Conservation (phyloP, 208 protist species). For the Leishmania martiniquensis region DNA sequence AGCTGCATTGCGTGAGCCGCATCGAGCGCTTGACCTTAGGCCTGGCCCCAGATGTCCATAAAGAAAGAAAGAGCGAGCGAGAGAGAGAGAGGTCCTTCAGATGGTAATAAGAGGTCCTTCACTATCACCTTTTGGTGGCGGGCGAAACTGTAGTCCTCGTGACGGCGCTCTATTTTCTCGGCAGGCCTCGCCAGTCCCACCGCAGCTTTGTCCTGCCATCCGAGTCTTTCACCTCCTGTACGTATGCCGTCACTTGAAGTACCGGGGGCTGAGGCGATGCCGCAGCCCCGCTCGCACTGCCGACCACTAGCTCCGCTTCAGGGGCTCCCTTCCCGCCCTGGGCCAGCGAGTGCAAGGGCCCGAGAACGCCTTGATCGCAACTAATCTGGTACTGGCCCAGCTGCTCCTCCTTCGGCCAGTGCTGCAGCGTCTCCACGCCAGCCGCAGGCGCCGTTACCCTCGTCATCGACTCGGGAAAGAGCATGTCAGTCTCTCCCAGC, state of each 20-base stretch:
- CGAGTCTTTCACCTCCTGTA: not conserved
- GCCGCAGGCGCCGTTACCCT: not conserved
- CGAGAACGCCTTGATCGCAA: not conserved
- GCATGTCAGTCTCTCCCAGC: not conserved
- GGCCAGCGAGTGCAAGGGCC: slow-evolving; percentile 1
- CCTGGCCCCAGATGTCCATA: not conserved
- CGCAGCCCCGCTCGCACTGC: not conserved
- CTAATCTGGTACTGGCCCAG: not conserved
- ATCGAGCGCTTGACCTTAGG: not conserved
- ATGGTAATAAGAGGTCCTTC: too few species aligned
- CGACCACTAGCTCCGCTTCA: too few species aligned
- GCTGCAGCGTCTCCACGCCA: not conserved
- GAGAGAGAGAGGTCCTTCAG: too few species aligned
- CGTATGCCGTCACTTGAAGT: not conserved
- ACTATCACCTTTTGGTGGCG: too few species aligned
- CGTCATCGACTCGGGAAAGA: not conserved
- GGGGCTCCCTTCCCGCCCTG: not conserved
- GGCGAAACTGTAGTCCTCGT: not conserved
- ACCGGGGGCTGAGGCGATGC: not conserved
- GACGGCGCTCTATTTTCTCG: not conserved
- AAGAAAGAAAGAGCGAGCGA: too few species aligned
- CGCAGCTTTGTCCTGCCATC: slow-evolving; percentile 1
- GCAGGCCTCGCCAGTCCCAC: slow-evolving; percentile 20
- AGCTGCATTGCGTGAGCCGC: not conserved
- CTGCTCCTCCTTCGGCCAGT: not conserved